Conservation (phyloP, 2,329 filamentous ascomycete genomes). For the Dactylellina sp. region DNA sequence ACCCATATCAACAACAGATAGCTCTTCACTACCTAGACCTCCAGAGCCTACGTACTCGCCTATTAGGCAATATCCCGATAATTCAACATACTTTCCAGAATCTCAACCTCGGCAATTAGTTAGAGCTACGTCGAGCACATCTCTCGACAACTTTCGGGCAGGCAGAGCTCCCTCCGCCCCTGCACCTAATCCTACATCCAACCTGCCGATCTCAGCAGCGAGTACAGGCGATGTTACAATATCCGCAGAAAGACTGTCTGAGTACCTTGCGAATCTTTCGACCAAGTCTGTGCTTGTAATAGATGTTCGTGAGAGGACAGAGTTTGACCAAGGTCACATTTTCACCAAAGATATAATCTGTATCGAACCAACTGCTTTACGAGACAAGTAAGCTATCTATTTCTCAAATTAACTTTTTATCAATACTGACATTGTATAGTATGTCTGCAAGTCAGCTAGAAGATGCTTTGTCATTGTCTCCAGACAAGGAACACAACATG, state of each 20-base stretch:
- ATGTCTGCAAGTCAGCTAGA: constrained; percentile 73
- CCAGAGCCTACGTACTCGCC: constrained; percentile 83
- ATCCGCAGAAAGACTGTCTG: constrained; percentile 76
- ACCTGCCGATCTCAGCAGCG: constrained; percentile 62
- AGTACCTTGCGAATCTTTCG: constrained; percentile 72
- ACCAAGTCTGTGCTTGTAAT: constrained; percentile 80
- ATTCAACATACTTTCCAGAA: constrained; percentile 30
- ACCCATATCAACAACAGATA: constrained; percentile 23
- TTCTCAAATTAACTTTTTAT: constrained; percentile 57
- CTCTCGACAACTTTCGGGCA: constrained; percentile 61
- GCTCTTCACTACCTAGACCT: constrained; percentile 61
- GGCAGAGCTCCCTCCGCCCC: constrained; percentile 60
- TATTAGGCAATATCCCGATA: constrained; percentile 72
- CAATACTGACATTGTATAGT: constrained; percentile 60
- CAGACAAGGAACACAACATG: constrained; percentile 76
- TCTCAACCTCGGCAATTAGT: constrained; percentile 35
- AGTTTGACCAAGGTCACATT: constrained; percentile 90
- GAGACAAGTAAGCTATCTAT: constrained; percentile 73
- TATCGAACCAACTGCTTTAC: constrained; percentile 82
- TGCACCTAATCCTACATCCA: constrained; percentile 62
- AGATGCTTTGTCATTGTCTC: constrained; percentile 77
- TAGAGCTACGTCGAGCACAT: constrained; percentile 60
- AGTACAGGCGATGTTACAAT: constrained; percentile 67
- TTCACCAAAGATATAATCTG: constrained; percentile 86
- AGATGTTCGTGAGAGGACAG: constrained; percentile 82